Base-by-base conservation (phyloP, 202 grass and related monocot genomes). In the Zoysia matrella region DNA sequence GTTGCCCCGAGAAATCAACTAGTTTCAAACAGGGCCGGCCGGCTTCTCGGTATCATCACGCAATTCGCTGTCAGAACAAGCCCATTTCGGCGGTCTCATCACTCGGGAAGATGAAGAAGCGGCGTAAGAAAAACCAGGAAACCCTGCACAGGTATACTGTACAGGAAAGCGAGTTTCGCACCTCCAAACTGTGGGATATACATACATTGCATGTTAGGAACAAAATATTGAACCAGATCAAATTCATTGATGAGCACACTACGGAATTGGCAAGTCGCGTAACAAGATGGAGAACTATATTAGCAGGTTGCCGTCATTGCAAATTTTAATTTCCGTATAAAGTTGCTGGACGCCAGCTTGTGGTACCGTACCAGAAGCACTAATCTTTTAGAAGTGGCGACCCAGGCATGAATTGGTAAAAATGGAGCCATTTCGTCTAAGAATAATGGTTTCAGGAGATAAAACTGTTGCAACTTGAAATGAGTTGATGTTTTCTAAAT, bases 161-260 rank as follows among this genome's bases (percentile, higher is more conserved):
- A 95, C 36, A 98, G 74, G 88, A 98, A 98, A 40, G 92, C 95
- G 12, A 95, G 92, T 65, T 90, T 90, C 6, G 88, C 89, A 7
- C 92, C 95, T 81, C 83, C 86, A 67, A 95, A 66, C 7, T 89
- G 92, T 11, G 92, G 89, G 13, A 90, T 92, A 54, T 76, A 73
- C 15, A 47, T 0, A 40, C 39, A 71, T n/a, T 10, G 13, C 61
- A 54, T 13, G 18, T 85, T 67, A 82, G 22, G 44, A 7, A 67
- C 46, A 10, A 18, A 30, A 77, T 43, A n/a, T 22, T 52, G 12
- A 60, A 77, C 67, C 9, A 30, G 6, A 49, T 36, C 11, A 56
- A 45, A 88, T 71, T 18, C 80, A 80, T 40, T 30, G 22, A 68
- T 2, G 13, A 47, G 60, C 22, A 30, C 30, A 51, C 1, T 22